Evolutionary conservation across 1,284 basidiomycete species (phyloP).

Genomic region (Apiotrichum laibachii): DNA sequence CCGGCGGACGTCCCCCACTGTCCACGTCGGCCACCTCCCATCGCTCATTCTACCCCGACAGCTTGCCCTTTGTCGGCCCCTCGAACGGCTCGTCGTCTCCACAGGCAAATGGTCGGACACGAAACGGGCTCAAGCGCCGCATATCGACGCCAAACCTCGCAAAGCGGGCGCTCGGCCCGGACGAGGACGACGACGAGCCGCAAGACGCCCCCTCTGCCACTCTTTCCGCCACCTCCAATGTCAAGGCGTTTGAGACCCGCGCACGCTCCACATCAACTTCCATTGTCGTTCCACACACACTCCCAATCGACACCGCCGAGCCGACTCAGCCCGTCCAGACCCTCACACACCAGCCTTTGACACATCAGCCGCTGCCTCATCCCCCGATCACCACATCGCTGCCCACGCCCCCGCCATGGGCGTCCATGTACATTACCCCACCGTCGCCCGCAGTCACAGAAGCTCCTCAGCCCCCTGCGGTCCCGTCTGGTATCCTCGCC

Average conservation of each 20-base stretch:
- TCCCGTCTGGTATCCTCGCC: slow-evolving; percentile 16
- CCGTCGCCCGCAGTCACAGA: slow-evolving; percentile 19
- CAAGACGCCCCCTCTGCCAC: slow-evolving; percentile 3
- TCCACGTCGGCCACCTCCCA: slow-evolving; percentile 18
- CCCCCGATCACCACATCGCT: slow-evolving; percentile 8
- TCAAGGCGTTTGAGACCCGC: slow-evolving; percentile 29
- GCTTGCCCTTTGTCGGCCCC: background rate
- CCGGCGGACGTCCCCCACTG: slow-evolving; percentile 23
- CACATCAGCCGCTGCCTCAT: slow-evolving; percentile 4
- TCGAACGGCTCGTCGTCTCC: background rate
- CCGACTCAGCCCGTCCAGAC: slow-evolving; percentile 20
- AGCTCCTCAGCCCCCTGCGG: background rate
- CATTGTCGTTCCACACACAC: slow-evolving; percentile 35
- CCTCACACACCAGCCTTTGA: slow-evolving; percentile 7
- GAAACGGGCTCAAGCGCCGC: slow-evolving; percentile 37
- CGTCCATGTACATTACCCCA: slow-evolving; percentile 24
- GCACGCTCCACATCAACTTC: slow-evolving; percentile 46
- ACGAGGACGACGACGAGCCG: slow-evolving; percentile 19
- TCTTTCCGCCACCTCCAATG: slow-evolving; percentile 3
- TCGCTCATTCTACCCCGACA: slow-evolving; percentile 7
- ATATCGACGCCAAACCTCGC: slow-evolving; percentile 40
- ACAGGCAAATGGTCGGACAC: slow-evolving; percentile 2
- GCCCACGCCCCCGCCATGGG: slow-evolving; percentile 15
- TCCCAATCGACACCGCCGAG: slow-evolving; percentile 11
- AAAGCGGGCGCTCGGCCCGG: slow-evolving; percentile 13